Percentiles rank a stretch among this genome's conserved stretches.
phyloP scores from a whole-genome alignment of 495 filamentous ascomycete genomes.

The Choiromyces venosus region DNA sequence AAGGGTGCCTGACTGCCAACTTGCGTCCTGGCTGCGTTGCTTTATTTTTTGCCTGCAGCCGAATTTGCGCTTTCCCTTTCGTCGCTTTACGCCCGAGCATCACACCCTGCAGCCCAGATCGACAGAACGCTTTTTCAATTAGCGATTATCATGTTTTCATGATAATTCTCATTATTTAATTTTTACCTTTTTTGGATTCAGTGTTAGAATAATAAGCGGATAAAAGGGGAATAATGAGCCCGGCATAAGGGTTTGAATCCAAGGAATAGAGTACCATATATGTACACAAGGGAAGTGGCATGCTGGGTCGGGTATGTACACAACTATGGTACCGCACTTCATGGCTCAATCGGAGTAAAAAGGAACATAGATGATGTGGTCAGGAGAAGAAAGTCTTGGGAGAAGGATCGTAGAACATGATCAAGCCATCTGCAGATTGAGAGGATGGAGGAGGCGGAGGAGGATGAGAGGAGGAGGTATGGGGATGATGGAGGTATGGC shows the following conservation, averaged over 20 bases:
- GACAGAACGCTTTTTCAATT: not conserved
- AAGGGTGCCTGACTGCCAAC: conserved; percentile 31
- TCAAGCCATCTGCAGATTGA: conserved; percentile 1
- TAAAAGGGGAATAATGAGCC: not conserved
- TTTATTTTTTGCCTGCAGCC: not conserved
- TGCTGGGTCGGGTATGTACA: conserved; percentile 35
- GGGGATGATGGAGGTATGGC: conserved; percentile 23
- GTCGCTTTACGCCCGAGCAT: conserved; percentile 29
- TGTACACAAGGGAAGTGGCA: conserved; percentile 31
- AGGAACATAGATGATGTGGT: not conserved
- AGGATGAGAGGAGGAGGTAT: conserved; percentile 19
- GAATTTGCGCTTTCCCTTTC: conserved; percentile 36
- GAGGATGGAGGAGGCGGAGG: conserved; percentile 16
- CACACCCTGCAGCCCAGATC: conserved; percentile 18
- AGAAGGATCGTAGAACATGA: conserved; percentile 14
- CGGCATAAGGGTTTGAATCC: not conserved
- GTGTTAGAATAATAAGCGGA: not conserved
- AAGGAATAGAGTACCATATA: not conserved
- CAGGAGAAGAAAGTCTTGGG: conserved; percentile 19
- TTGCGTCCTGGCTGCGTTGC: not conserved
- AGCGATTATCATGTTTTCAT: not conserved
- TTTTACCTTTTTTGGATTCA: not conserved
- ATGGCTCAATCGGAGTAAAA: conserved; percentile 27
- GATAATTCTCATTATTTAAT: not conserved
- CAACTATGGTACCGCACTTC: conserved; percentile 10